Evolutionary conservation across 352 stramenopile genomes (phyloP), one percentile per base, ranked within the genome.

Genomic region (Pythium monospermum): DNA sequence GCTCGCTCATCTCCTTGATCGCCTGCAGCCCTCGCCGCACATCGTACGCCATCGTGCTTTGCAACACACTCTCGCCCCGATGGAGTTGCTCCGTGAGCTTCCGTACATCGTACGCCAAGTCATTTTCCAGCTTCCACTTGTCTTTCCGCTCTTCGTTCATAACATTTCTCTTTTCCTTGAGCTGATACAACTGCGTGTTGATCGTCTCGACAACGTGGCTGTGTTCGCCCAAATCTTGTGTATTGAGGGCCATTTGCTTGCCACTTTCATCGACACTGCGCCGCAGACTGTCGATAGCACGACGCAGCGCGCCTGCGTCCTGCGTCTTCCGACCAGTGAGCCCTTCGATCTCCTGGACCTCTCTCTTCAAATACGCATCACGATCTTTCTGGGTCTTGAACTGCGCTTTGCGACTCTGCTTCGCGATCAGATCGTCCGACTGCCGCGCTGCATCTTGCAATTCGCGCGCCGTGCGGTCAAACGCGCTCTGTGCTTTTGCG

Each of bases 331-430:
- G 73, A 12, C 58, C 52, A 12, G 85, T 52, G 7, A 93, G 69
- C 8, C 47, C 61, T 41, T 91, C 69, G 18, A 94, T 71, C 8
- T 90, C 83, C 6, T 61, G 53, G 26, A 92, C 81, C 54, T 94
- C 81, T 8, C 51, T 54, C 40, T 69, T 59, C 11, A 95, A 55
- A 52, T 90, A 97, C 6, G 71, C 69, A 69, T 99, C 95, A 2
- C 96, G 81, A 42, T 98, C 85, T 33, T 85, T 78, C 52, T 98
- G 92, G 1, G 86, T 96, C 30, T 67, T 68, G 67, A 98, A 99
- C 56, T 98, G 91, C 35, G 79, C 88, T 35, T 94, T 96, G 41
- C 97, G 87, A 45, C 96, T 96, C 64, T 99, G 94, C 59, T 98
- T 98, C 19, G 89, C 91, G 53, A 98, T 98, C 8, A 99, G 71